Conservation (phyloP, 352 stramenopile species). For the Aphanomyces stellatus region DNA sequence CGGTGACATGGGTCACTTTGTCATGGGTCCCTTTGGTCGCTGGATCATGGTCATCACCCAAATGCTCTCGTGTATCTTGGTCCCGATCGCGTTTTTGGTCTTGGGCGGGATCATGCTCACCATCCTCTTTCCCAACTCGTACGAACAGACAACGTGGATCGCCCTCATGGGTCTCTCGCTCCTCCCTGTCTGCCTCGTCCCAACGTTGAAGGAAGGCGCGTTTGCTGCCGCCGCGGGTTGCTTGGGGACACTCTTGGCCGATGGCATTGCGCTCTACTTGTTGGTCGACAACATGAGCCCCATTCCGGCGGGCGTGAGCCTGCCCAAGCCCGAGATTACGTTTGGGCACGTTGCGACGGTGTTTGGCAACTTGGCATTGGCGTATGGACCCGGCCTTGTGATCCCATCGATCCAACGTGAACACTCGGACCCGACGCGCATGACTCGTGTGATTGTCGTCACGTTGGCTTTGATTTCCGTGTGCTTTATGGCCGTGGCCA, state of each 20-base stretch:
- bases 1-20: constrained; percentile 50
- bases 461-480: constrained; percentile 54
- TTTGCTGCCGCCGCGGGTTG: neutral
- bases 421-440: constrained; percentile 49
- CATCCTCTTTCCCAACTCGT: neutral
- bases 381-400: constrained; percentile 58
- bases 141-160: neutral
- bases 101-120: neutral
- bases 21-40: constrained; percentile 38
- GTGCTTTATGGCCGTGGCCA: constrained; percentile 19
- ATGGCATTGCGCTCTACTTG: neutral
- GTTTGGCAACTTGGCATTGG: constrained; percentile 50
- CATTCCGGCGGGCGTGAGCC: neutral
- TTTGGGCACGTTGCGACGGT: constrained; percentile 15
- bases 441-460: constrained; percentile 48
- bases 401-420: constrained; percentile 56
- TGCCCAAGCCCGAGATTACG: neutral
- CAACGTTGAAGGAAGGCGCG: neutral
- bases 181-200: neutral
- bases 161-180: neutral
- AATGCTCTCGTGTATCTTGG: neutral
- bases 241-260: neutral
- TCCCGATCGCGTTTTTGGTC: neutral
- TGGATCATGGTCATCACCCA: constrained; percentile 27
- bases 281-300: neutral